These are phyloP conservation scores for Moricandia arvensis DNA, from an alignment of 345 rosid species.

Conservation along the genomic window DNA sequence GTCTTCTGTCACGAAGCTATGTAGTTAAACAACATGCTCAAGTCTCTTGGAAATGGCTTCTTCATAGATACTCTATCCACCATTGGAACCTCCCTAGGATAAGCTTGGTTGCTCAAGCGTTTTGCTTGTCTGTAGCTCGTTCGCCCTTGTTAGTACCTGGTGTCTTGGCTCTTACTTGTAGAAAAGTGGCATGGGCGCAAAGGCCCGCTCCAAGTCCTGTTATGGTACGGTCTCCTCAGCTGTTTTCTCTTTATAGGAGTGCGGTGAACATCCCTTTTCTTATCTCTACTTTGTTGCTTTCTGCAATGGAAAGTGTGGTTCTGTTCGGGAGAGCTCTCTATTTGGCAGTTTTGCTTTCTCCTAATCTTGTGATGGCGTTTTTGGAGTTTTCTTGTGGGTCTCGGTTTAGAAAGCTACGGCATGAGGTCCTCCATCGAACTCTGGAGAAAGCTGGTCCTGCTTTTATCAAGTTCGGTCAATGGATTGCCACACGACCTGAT, in stretches of 20 bases:
- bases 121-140: constrained; percentile 68
- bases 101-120: constrained; percentile 68
- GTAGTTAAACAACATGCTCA: constrained; percentile 48
- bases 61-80: constrained; percentile 39
- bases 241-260: constrained; percentile 51
- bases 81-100: constrained; percentile 40
- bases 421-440: constrained; percentile 68
- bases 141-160: constrained; percentile 63
- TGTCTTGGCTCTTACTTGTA: constrained; percentile 54
- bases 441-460: constrained; percentile 95
- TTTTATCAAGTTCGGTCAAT: constrained; percentile 97
- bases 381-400: constrained; percentile 61
- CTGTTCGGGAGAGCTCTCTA: constrained; percentile 71
- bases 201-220: constrained; percentile 38
- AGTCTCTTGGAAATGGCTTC: constrained; percentile 63
- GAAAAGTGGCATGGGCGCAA: constrained; percentile 64
- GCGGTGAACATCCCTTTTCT: constrained; percentile 62
- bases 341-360: constrained; percentile 68
- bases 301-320: constrained; percentile 54
- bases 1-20: constrained; percentile 40
- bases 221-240: constrained; percentile 45
- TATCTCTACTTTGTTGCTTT: constrained; percentile 46
- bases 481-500: constrained; percentile 99
- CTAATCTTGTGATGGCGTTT: constrained; percentile 76
- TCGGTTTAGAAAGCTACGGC: constrained; percentile 59